Evolutionary conservation across 177 flowering plant species (phyloP).

Genomic region (Vitis hybrid): DNA sequence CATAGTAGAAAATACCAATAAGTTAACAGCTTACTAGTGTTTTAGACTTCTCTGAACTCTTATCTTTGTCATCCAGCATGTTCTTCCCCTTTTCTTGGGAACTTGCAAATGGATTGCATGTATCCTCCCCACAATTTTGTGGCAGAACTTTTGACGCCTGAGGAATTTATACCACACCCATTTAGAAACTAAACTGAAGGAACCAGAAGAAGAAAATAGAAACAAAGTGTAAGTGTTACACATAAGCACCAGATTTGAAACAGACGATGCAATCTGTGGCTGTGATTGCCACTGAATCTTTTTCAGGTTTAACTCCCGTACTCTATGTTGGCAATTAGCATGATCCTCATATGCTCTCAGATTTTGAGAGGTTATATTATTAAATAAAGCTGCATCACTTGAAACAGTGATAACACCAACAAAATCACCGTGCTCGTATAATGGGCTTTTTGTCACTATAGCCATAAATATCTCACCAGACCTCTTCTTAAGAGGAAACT

Average conservation of each 20-base stretch:
- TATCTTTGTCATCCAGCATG: slow-evolving; percentile 17
- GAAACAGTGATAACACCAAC: slow-evolving; percentile 74
- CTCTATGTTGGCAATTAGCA: slow-evolving; percentile 26
- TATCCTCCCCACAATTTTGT: slow-evolving; percentile 32
- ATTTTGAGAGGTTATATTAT: slow-evolving; percentile 30
- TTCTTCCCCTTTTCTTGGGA: slow-evolving; percentile 20
- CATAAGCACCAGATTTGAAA: slow-evolving; percentile 77
- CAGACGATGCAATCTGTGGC: slow-evolving; percentile 62
- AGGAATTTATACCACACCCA: no score
- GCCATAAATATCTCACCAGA: slow-evolving; percentile 82
- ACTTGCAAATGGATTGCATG: slow-evolving; percentile 6
- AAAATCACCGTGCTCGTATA: slow-evolving; percentile 71
- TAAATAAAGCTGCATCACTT: slow-evolving; percentile 71
- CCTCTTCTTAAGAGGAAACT: slow-evolving; percentile 70
- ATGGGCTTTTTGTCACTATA: slow-evolving; percentile 65
- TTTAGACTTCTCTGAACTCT: slow-evolving; percentile 24
- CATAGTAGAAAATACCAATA: background rate
- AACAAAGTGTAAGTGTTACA: slow-evolving; percentile 14
- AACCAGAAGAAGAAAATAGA: background rate
- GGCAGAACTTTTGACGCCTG: slow-evolving; percentile 64
- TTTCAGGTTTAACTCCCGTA: slow-evolving; percentile 36
- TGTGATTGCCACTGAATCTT: slow-evolving; percentile 57
- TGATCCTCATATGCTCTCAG: slow-evolving; percentile 29
- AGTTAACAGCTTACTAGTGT: slow-evolving; percentile 26
- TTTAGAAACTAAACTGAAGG: no score